Evolutionary conservation across 305 asterid species (phyloP).

Genomic region (Fraxinus baroniana): DNA sequence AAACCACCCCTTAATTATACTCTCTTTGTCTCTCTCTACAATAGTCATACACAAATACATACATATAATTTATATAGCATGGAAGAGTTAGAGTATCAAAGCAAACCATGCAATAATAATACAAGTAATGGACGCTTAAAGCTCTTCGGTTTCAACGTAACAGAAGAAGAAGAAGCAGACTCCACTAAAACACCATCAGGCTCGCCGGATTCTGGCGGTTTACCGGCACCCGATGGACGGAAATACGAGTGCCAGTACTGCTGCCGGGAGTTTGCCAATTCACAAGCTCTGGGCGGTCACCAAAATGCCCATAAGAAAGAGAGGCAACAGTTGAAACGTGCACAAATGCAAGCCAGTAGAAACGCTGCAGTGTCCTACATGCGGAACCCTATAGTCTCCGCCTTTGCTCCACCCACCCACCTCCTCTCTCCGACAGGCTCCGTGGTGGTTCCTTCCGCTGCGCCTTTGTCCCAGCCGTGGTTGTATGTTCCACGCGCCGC

Average conservation of each 20-base stretch:
- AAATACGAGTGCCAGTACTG: constrained; percentile 93
- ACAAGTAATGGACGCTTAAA: constrained; percentile 47
- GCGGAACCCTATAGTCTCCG: constrained; percentile 78
- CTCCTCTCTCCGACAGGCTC: constrained; percentile 57
- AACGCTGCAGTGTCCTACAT: constrained; percentile 82
- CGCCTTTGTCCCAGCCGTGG: constrained; percentile 54
- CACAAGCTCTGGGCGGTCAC: constrained; percentile 90
- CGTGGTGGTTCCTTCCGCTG: constrained; percentile 28
- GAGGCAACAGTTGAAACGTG: constrained; percentile 83
- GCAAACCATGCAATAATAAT: constrained; percentile 37
- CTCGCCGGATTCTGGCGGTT: constrained; percentile 50
- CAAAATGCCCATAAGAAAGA: constrained; percentile 96
- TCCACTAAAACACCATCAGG: constrained; percentile 43
- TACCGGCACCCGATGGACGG: constrained; percentile 60
- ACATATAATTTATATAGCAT: constrained; percentile 30
- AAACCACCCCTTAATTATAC: constrained; percentile 15
- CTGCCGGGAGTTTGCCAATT: constrained; percentile 81
- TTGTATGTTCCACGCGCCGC: constrained; percentile 71
- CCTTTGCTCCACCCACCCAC: constrained; percentile 79
- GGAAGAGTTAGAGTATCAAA: constrained; percentile 58
- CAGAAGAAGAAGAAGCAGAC: constrained; percentile 50
- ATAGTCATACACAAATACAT: not conserved
- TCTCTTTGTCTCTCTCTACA: constrained; percentile 5
- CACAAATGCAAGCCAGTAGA: constrained; percentile 76
- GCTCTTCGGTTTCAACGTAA: constrained; percentile 77